Conservation (phyloP, 352 stramenopile genomes). For the Pseudoperonospora humuli region DNA sequence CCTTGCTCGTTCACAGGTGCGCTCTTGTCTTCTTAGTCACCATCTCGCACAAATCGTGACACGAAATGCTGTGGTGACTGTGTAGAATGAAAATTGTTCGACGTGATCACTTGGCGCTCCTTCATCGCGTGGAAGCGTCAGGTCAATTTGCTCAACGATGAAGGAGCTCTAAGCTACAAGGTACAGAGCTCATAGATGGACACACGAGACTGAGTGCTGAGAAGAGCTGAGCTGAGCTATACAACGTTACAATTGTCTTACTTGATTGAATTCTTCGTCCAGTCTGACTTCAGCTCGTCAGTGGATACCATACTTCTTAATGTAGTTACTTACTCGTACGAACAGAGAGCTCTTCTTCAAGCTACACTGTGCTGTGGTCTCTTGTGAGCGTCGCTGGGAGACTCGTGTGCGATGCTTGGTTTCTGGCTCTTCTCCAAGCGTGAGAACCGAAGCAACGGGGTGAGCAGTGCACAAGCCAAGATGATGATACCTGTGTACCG, state of each 20-base stretch:
- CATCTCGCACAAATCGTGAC: no score
- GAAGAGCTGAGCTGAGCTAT: no score
- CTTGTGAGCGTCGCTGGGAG: conserved; percentile 7
- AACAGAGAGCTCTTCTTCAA: conserved; percentile 24
- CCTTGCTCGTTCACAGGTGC: no score
- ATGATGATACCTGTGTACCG: conserved; percentile 59
- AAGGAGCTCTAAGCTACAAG: no score
- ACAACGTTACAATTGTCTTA: background rate
- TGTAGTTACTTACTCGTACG: conserved; percentile 8
- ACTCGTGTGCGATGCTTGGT: background rate
- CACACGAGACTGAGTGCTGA: no score
- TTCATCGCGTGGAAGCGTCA: no score
- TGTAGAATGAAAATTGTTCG: no score
- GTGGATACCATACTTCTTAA: background rate
- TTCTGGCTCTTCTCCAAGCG: conserved; percentile 29
- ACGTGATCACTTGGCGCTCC: no score
- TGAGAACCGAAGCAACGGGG: conserved; percentile 32
- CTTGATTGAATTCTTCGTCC: background rate
- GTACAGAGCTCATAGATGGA: no score
- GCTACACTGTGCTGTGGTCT: conserved; percentile 21
- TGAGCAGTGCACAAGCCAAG: conserved; percentile 38
- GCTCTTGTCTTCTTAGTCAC: no score
- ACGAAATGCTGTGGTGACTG: no score
- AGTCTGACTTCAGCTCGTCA: background rate
- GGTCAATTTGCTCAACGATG: no score